Conservation (phyloP, 1,284 basidiomycete species). For the Sporisorium reilianum region DNA sequence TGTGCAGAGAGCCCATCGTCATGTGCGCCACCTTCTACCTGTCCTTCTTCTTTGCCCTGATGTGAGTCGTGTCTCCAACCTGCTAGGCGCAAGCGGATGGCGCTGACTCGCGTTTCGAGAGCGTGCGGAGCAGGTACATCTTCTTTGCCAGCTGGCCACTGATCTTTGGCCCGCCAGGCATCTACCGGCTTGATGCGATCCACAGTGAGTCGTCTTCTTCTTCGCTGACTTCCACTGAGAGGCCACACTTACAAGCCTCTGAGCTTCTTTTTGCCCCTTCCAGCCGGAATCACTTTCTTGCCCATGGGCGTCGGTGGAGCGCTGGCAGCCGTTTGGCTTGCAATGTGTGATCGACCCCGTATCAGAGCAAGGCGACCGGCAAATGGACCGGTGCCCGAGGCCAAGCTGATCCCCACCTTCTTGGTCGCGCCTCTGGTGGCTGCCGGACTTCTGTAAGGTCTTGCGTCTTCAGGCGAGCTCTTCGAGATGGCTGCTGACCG, state of each 20-base stretch:
- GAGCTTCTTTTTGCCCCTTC: background rate
- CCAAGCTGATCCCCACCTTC: conserved; percentile 27
- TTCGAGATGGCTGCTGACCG: background rate
- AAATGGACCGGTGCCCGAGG: conserved; percentile 17
- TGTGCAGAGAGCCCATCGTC: conserved; percentile 41
- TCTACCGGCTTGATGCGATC: conserved; percentile 31
- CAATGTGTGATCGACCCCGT: conserved; percentile 21
- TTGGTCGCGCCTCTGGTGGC: conserved; percentile 39
- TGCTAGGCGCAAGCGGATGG: background rate
- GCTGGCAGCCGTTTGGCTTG: conserved; percentile 19
- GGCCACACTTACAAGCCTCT: background rate
- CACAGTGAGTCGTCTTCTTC: conserved; percentile 25
- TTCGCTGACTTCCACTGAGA: background rate
- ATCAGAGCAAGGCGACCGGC: background rate
- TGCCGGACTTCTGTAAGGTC: conserved; percentile 35
- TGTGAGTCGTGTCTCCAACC: conserved; percentile 19
- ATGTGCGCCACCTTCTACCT: conserved; percentile 41
- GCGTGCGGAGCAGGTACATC: conserved; percentile 19
- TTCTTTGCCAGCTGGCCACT: conserved; percentile 47
- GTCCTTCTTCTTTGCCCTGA: conserved; percentile 46
- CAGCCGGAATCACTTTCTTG: conserved; percentile 38
- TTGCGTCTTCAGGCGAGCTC: background rate
- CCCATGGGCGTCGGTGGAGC: conserved; percentile 34
- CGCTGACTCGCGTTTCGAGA: conserved; percentile 4
- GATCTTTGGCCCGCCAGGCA: conserved; percentile 44